A percentile compares a stretch with the other conserved stretches of the same genome.
Evolutionary conservation across 768 basidiomycete genomes (phyloP).

Genomic region (Naganishia vishniacii): DNA sequence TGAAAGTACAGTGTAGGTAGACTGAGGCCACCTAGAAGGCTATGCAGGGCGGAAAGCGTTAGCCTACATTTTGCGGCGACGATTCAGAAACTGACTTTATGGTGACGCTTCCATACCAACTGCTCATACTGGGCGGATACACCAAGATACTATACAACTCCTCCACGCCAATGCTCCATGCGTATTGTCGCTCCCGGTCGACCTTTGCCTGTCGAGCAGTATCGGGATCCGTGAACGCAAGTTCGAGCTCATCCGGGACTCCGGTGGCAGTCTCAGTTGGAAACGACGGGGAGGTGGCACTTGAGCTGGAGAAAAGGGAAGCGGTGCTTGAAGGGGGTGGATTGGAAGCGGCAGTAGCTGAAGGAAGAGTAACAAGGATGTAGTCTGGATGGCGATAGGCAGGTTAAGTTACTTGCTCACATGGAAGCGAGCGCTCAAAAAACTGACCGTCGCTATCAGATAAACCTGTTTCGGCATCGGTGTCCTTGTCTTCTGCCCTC

Average conservation of each 20-base stretch:
- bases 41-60: constrained; percentile 37
- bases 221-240: constrained; percentile 22
- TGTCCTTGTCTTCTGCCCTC: background rate
- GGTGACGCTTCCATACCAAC: constrained; percentile 73
- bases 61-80: constrained; percentile 5
- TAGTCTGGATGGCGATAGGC: constrained; percentile 24
- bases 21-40: constrained; percentile 50
- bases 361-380: constrained; percentile 31
- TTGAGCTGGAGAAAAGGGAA: constrained; percentile 18
- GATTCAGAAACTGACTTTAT: constrained; percentile 66
- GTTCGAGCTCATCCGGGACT: constrained; percentile 15
- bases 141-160: constrained; percentile 63
- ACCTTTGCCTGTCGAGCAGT: constrained; percentile 21
- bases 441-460: constrained; percentile 13
- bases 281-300: background rate
- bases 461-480: background rate
- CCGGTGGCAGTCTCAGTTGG: no score
- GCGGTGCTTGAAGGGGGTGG: constrained; percentile 18
- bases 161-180: constrained; percentile 22
- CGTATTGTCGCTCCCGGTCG: constrained; percentile 31
- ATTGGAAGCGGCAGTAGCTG: constrained; percentile 14
- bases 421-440: background rate
- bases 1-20: constrained; percentile 90
- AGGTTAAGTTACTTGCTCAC: background rate
- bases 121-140: constrained; percentile 54